phyloP scores from a whole-genome alignment of 176 grass and related monocot genomes.

The Phoenix roebelenii region DNA sequence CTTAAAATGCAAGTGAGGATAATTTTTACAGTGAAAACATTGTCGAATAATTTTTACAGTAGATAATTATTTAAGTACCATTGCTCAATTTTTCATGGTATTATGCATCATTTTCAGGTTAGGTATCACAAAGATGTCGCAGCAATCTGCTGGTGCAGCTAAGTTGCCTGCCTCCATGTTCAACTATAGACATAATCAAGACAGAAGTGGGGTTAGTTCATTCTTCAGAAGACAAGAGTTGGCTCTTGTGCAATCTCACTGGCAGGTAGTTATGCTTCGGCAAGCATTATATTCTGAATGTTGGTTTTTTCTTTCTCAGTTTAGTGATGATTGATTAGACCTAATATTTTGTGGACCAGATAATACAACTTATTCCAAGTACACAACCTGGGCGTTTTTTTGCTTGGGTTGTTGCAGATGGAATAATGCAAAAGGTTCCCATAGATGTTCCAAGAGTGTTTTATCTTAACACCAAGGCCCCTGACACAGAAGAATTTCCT shows the following conservation, averaged over 20 bases:
- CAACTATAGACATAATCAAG: conserved; percentile 30
- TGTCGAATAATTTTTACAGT: too few relatives aligned
- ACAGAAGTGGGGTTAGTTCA: conserved; percentile 28
- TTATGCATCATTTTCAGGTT: conserved; percentile 40
- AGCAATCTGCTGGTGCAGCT: conserved; percentile 27
- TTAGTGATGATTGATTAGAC: conserved; percentile 6
- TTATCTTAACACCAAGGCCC: conserved; percentile 80
- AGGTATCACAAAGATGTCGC: conserved; percentile 28
- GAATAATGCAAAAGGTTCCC: conserved; percentile 85
- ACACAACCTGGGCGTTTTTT: conserved; percentile 49
- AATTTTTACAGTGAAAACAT: too few relatives aligned
- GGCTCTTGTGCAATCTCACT: conserved; percentile 78
- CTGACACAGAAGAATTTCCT: conserved; percentile 75
- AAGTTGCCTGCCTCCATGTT: conserved; percentile 27
- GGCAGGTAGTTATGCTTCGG: conserved; percentile 53
- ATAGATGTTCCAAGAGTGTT: conserved; percentile 68
- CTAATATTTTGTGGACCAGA: conserved; percentile 45
- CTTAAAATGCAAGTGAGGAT: too few relatives aligned
- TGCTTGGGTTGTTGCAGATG: conserved; percentile 87
- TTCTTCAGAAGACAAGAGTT: conserved; percentile 84
- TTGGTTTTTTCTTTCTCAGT: too few relatives aligned
- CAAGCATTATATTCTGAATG: neutral
- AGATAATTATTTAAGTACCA: too few relatives aligned
- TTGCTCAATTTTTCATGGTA: neutral
- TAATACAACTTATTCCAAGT: conserved; percentile 79